Base-by-base conservation (phyloP, 2,329 filamentous ascomycete genomes). In the Aureobasidium sp. region DNA sequence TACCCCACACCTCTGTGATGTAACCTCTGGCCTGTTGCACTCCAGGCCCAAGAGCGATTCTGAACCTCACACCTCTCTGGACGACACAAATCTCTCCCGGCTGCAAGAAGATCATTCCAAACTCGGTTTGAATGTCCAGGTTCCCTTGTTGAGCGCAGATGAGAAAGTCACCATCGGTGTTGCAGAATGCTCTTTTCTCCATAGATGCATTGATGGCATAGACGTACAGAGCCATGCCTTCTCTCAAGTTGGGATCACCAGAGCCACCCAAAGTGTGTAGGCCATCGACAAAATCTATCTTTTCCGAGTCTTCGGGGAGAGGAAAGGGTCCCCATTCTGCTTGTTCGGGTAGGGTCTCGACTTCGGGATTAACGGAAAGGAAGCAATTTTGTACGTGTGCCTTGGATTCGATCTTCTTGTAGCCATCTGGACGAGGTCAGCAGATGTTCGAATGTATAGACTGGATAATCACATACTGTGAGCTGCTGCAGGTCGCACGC, bases 281-380 rank as follows among this genome's bases (percentile, higher is more conserved):
- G 6, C 80, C 79, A 62, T 78, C 70, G 12, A 77, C 68, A 64
- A 81, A 81, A 56, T 80, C 78, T 22, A 78, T 72, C 47, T 74
- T 71, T 40, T 74, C 71, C 27, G 71, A 68, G 9, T 70, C 70
- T 33, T 68, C 68, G 0, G 72, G 72, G 3, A 74, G 65, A 7
- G 71, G 68, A 49, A 81, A 78, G 2, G 79, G 62, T 67, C 74
- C 63, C 78, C 78, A 71, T 75, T 76, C 79, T 42, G 81, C 74
- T 69, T 81, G 78, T 64, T 81, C 79, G 11, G 78, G 74, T 49
- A 79, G 77, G 12, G 79, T 71, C n/a, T 77, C 74, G 5, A 82
- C 77, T 37, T 73, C 71, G 49, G 76, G 73, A 52, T 75, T 76
- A 44, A 79, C 76, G 6, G 79, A 79, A 5, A 78, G 70, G 67